A percentile compares a stretch with the other conserved stretches of the same genome.
These are phyloP conservation scores for Candida chauliodis DNA, from an alignment of 805 yeast genomes.

Conservation along the genomic window DNA sequence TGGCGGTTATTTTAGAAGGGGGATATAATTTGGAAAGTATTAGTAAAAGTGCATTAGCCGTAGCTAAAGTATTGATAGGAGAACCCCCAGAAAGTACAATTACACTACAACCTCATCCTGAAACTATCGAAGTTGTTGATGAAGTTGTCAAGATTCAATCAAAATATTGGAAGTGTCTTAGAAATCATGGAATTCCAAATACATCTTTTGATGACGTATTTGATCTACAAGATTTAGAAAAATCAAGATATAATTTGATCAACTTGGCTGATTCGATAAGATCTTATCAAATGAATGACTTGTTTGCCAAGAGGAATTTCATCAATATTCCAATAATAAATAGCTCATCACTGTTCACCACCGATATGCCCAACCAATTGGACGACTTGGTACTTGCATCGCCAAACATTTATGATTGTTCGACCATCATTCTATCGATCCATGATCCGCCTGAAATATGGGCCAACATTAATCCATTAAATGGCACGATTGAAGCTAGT, in stretches of 20 bases:
- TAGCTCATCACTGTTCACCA: slow-evolving; percentile 24
- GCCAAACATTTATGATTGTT: slow-evolving; percentile 59
- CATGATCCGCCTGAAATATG: slow-evolving; percentile 93
- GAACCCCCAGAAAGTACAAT: slow-evolving; percentile 88
- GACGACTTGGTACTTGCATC: slow-evolving; percentile 71
- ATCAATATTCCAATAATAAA: slow-evolving; percentile 62
- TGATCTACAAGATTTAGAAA: slow-evolving; percentile 25
- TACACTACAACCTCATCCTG: slow-evolving; percentile 63
- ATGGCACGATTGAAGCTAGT: slow-evolving; percentile 72
- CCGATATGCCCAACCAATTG: slow-evolving; percentile 45
- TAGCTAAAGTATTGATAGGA: slow-evolving; percentile 85
- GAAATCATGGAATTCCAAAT: slow-evolving; percentile 53
- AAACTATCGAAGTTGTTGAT: slow-evolving; percentile 75
- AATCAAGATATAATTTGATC: slow-evolving; percentile 31
- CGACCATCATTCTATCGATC: slow-evolving; percentile 64
- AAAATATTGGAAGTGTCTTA: slow-evolving; percentile 80
- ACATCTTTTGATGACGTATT: slow-evolving; percentile 37
- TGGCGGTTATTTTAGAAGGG: slow-evolving; percentile 91
- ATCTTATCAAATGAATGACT: slow-evolving; percentile 57
- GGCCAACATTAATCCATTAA: slow-evolving; percentile 78
- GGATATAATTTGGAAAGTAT: slow-evolving; percentile 93
- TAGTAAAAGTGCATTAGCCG: slow-evolving; percentile 85
- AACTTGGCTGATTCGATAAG: slow-evolving; percentile 75
- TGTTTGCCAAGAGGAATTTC: slow-evolving; percentile 54
- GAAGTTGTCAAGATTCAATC: slow-evolving; percentile 80